phyloP scores from a whole-genome alignment of 345 rosid genomes.

The Leavenworthia alabamica region DNA sequence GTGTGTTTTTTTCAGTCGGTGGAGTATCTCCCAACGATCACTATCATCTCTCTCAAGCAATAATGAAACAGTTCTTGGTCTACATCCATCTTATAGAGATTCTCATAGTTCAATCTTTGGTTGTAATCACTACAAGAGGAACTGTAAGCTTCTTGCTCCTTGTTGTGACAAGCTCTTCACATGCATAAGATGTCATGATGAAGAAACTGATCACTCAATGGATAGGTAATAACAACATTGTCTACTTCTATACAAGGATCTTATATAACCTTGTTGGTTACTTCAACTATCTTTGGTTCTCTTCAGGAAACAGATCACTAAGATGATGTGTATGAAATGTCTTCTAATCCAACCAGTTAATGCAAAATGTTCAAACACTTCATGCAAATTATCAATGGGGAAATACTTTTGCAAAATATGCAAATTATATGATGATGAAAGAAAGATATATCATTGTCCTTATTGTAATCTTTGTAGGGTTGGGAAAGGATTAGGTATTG shows the following conservation, averaged over 20 bases:
- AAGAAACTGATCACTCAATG: constrained; percentile 75
- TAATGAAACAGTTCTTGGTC: constrained; percentile 41
- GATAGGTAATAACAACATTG: constrained; percentile 48
- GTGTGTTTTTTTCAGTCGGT: constrained; percentile 44
- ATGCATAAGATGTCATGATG: constrained; percentile 76
- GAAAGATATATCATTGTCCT: constrained; percentile 96
- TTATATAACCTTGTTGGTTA: neutral
- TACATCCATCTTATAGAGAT: constrained; percentile 61
- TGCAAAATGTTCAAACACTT: constrained; percentile 49
- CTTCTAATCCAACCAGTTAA: constrained; percentile 61
- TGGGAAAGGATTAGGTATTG: constrained; percentile 86
- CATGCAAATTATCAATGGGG: constrained; percentile 62
- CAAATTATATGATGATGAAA: constrained; percentile 67
- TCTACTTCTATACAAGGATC: neutral
- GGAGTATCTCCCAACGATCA: constrained; percentile 64
- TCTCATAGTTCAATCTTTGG: constrained; percentile 51
- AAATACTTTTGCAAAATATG: constrained; percentile 77
- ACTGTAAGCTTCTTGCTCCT: constrained; percentile 68
- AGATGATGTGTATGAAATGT: constrained; percentile 88
- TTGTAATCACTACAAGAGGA: constrained; percentile 78
- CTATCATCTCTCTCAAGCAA: constrained; percentile 33
- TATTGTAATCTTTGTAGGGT: constrained; percentile 83
- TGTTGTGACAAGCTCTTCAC: constrained; percentile 68
- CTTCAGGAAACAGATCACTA: constrained; percentile 60
- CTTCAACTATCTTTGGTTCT: neutral